Base-by-base conservation (phyloP, 106 monocot species). In the Apostasia ramifera region DNA sequence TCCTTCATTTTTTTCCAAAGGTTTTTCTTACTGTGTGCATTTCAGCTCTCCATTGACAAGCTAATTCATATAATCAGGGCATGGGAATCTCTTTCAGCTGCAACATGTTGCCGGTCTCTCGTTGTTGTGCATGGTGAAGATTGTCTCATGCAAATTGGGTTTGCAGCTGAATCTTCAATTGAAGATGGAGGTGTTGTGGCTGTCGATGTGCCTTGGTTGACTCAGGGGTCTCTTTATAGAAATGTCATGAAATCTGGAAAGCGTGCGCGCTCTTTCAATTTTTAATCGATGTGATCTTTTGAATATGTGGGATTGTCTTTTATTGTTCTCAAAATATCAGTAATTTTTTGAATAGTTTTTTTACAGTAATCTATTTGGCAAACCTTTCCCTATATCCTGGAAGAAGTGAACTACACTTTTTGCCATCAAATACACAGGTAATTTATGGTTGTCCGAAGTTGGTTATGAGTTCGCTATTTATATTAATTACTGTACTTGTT, bases 371-470 rank as follows among this genome's bases (percentile, higher is more conserved):
- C 76, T 97, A 97, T 63, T 74, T 97, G 77, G 97, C 92, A 70
- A 97, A 97, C 73, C 92, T 97, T 52, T 85, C 91, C 69, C 82
- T 97, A 51, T 97, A 97, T 75, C 97, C 97, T 71, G 92, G 89
- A 65, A 92, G 78, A 67, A 68, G 81, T 7, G 92, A 97, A 71
- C 86, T 97, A 69, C 86, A 92, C 1, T 97, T 97, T 70, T 77
- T 97, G 63, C 97, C 97, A 52, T 8, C 73, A 46, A 86, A 92
- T 55, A 97, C 92, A 47, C 97, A 97, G 97, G 92, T 92, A 75
- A 46, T 73, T 68, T 26, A 26, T 26, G 26, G 26, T 26, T 26
- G 26, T 26, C 26, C 26, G 26, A 26, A 26, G 26, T 26, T 26
- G 26, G 26, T 26, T 26, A 26, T 26, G 26, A 26, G 26, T 26